phyloP scores from a whole-genome alignment of 495 filamentous ascomycete species.

The Aspergillus conjunctus region DNA sequence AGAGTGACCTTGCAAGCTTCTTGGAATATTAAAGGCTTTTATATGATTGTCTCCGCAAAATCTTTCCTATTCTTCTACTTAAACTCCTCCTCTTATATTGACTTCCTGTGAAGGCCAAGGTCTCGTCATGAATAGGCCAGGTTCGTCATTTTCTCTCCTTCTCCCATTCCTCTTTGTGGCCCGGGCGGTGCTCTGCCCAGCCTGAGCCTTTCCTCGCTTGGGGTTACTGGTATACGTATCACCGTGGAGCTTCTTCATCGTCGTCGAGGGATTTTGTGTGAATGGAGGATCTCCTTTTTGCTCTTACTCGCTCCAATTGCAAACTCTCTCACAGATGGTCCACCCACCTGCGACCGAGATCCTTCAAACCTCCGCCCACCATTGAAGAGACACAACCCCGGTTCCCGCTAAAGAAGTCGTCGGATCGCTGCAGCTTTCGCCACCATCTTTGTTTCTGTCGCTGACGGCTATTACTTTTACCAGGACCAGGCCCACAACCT shows the following conservation, averaged over 20 bases:
- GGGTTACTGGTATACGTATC: slow-evolving; percentile 11
- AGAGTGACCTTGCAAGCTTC: slow-evolving; percentile 32
- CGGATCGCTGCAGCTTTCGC: background rate
- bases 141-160: slow-evolving; percentile 38
- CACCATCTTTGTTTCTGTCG: slow-evolving; percentile 22
- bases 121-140: slow-evolving; percentile 46
- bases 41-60: slow-evolving; percentile 12
- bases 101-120: slow-evolving; percentile 5
- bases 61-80: slow-evolving; percentile 17
- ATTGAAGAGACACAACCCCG: slow-evolving; percentile 22
- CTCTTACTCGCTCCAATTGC: slow-evolving; percentile 29
- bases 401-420: slow-evolving; percentile 23
- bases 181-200: slow-evolving; percentile 15
- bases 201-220: slow-evolving; percentile 6
- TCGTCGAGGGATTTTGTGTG: slow-evolving; percentile 3
- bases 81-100: background rate
- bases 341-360: slow-evolving; percentile 35
- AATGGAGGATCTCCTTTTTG: slow-evolving; percentile 5
- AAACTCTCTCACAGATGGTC: slow-evolving; percentile 23
- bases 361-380: slow-evolving; percentile 26
- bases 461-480: slow-evolving; percentile 32
- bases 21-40: slow-evolving; percentile 28
- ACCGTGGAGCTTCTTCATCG: background rate
- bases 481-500: slow-evolving; percentile 68
- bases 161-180: slow-evolving; percentile 20